Conservation (phyloP, 2,329 filamentous ascomycete genomes). For the Hypoxylon rubiginosum region DNA sequence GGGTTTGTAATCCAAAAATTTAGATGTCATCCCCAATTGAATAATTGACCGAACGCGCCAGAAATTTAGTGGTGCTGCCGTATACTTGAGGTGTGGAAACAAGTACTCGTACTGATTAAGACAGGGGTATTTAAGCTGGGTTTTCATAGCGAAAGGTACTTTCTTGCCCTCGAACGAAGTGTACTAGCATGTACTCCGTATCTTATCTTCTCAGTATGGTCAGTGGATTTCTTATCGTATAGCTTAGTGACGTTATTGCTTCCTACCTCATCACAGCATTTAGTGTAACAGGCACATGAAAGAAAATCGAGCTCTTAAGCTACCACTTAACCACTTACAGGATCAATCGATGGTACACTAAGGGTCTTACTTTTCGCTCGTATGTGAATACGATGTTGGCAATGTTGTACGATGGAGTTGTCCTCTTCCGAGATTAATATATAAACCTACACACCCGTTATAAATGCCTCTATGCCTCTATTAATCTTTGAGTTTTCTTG, state of each 20-base stretch:
- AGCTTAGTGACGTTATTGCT: not conserved
- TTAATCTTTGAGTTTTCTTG: not conserved
- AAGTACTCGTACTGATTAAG: not conserved
- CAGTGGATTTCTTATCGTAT: not conserved
- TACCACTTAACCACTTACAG: not conserved
- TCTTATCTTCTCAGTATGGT: not conserved
- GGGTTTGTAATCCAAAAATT: conserved; percentile 32
- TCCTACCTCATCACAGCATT: not conserved
- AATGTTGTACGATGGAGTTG: not conserved
- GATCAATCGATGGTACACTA: not conserved
- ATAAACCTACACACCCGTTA: not conserved
- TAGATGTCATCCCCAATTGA: conserved; percentile 20
- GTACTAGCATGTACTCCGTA: no score
- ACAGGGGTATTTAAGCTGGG: not conserved
- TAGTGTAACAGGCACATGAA: not conserved
- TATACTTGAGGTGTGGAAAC: not conserved
- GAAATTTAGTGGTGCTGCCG: conserved; percentile 6
- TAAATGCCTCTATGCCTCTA: not conserved
- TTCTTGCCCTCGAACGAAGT: no score
- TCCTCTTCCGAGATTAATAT: not conserved
- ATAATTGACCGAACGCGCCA: conserved; percentile 19
- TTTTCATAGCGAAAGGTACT: no score
- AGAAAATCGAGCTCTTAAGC: not conserved
- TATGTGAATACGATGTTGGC: not conserved
- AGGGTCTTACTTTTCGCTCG: not conserved